These are phyloP conservation scores for Ceriops zippeliana DNA, from an alignment of 345 rosid species.

Conservation along the genomic window DNA sequence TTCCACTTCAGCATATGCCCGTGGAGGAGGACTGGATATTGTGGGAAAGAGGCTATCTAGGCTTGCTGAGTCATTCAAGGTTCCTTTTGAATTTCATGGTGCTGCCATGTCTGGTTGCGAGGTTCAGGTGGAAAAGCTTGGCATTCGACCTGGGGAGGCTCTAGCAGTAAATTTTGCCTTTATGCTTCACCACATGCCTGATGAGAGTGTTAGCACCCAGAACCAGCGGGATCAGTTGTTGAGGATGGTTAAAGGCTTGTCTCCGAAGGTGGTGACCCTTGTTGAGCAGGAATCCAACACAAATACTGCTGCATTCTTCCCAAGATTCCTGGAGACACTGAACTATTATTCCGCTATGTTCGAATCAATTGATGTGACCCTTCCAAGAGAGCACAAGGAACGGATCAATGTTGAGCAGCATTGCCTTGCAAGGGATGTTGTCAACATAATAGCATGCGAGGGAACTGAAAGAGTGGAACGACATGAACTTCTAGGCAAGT, in stretches of 20 bases:
- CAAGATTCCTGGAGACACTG: slow-evolving; percentile 70
- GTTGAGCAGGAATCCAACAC: slow-evolving; percentile 93
- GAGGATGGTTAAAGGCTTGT: slow-evolving; percentile 63
- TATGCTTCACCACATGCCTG: slow-evolving; percentile 80
- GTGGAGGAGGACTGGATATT: slow-evolving; percentile 62
- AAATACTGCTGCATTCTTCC: slow-evolving; percentile 77
- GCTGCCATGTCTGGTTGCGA: slow-evolving; percentile 53
- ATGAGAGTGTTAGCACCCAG: slow-evolving; percentile 79
- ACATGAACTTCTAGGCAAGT: slow-evolving; percentile 80
- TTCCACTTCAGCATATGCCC: slow-evolving; percentile 78
- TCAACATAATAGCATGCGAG: slow-evolving; percentile 87
- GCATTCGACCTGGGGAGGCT: slow-evolving; percentile 55
- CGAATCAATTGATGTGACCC: slow-evolving; percentile 76
- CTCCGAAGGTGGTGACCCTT: slow-evolving; percentile 85
- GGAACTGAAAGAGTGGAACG: slow-evolving; percentile 81
- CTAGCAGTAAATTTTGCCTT: slow-evolving; percentile 83
- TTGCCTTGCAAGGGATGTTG: slow-evolving; percentile 81
- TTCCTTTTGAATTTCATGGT: slow-evolving; percentile 81
- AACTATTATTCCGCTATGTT: slow-evolving; percentile 81
- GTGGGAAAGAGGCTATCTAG: slow-evolving; percentile 58
- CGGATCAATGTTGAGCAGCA: slow-evolving; percentile 86
- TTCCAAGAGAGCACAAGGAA: slow-evolving; percentile 67
- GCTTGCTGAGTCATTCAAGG: slow-evolving; percentile 59
- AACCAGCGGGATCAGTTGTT: slow-evolving; percentile 70
- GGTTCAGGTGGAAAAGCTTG: slow-evolving; percentile 42